Base-by-base conservation (phyloP, 371 early-diverging fungal species). In the Mortierella sp. region DNA sequence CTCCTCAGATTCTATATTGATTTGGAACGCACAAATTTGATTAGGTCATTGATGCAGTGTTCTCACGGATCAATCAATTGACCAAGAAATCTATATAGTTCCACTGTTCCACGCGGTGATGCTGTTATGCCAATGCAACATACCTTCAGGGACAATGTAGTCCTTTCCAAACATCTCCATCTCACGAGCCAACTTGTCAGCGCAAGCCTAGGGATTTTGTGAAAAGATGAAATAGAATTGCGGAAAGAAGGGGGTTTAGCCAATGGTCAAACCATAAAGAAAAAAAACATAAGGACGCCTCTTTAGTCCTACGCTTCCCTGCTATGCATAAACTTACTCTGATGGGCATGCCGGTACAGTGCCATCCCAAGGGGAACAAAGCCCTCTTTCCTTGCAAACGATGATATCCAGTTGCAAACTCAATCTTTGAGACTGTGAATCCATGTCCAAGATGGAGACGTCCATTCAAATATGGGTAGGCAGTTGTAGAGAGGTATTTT, bases 311-410 rank as follows among this genome's bases (percentile, higher is more conserved):
- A n/a, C n/a, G n/a, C n/a, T 8, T 47, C 47, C n/a, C n/a, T 1
- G n/a, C 47, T n/a, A 47, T n/a, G 47, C 5, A 13, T 29, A 3
- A 23, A 45, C 66, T 72, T 87, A 94, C 95, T 88, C 98, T 97
- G 87, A 99, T 99, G 47, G 99, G 99, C 99, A 99, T 99, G 66
- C 99, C 99, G 5, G 99, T 99, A 74, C 96, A 96, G 84, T 99
- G 99, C 92, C 99, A 99, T 49, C 98, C 98, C 80, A 99, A 96
- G 32, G 99, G 99, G 69, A 99, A 97, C 66, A 99, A 89, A 55
- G 94, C 96, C 60, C 94, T 91, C 86, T 96, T 98, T 56, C 99
- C 99, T 86, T 95, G 89, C 83, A 99, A 84, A 72, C 97, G 92
- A 74, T 98, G 94, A 85, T 95, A 99, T 53, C 98, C 96, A 13